Percentiles rank a stretch among this genome's conserved stretches.
Conservation (phyloP, 2,329 filamentous ascomycete species). For the Trichoderma sp. region DNA sequence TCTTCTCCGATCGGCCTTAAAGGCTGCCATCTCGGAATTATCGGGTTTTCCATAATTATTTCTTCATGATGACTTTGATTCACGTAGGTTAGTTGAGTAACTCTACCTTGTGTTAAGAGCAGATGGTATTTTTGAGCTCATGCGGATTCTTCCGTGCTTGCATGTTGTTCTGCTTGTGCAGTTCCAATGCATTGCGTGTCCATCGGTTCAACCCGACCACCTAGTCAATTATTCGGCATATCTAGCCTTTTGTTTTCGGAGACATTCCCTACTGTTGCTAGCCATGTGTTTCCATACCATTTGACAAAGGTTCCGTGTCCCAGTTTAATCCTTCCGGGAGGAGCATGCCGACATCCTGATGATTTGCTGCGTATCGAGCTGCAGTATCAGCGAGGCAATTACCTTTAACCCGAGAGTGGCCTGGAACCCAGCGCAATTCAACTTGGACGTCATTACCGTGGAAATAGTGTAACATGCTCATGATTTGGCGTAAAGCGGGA, state of each 20-base stretch:
- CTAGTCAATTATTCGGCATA: background rate
- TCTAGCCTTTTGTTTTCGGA: background rate
- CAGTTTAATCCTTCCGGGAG: background rate
- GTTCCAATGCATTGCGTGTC: background rate
- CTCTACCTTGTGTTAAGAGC: background rate
- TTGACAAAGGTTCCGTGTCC: background rate
- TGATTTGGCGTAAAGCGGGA: background rate
- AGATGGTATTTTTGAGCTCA: background rate
- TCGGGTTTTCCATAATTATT: background rate
- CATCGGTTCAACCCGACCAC: background rate
- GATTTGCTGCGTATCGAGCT: background rate
- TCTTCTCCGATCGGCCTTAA: background rate
- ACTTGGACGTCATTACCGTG: background rate
- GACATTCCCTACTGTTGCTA: background rate
- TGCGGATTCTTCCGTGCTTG: no score
- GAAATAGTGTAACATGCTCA: background rate
- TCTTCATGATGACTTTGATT: background rate
- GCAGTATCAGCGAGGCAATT: background rate
- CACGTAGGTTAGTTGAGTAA: background rate
- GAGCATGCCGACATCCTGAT: background rate
- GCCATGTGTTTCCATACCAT: background rate
- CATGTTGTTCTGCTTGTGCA: background rate
- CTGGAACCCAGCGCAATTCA: background rate
- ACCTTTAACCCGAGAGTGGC: background rate
- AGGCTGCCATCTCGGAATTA: background rate